phyloP scores from a whole-genome alignment of 2,329 filamentous ascomycete species.

The Pseudogymnoascus pannorum region DNA sequence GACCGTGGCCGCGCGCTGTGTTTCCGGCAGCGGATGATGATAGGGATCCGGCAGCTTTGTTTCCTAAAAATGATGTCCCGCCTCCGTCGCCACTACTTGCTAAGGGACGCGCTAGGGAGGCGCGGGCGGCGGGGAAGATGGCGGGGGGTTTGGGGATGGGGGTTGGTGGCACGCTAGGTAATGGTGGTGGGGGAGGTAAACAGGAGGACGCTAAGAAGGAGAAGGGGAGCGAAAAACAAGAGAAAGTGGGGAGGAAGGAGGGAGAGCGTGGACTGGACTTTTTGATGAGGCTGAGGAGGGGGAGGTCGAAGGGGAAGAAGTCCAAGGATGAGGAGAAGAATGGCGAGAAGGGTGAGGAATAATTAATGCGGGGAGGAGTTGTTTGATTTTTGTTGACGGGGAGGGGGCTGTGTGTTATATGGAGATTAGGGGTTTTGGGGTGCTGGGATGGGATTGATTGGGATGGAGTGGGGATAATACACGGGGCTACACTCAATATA shows the following conservation, averaged over 20 bases:
- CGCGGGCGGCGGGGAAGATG: neutral
- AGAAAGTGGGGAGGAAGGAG: neutral
- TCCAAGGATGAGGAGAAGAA: neutral
- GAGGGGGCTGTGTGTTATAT: neutral
- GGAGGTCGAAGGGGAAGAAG: neutral
- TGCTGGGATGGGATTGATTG: too few species aligned
- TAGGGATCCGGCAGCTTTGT: too few species aligned
- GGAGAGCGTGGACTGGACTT: neutral
- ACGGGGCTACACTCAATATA: neutral
- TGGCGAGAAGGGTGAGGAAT: neutral
- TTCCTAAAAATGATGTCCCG: too few species aligned
- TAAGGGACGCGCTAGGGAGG: too few species aligned
- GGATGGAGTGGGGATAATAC: neutral
- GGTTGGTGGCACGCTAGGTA: neutral
- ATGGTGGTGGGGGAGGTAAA: neutral
- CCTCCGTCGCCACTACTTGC: too few species aligned
- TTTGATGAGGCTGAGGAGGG: neutral
- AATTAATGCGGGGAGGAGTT: neutral
- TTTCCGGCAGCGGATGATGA: too few species aligned
- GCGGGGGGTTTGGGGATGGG: neutral
- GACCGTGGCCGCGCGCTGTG: too few species aligned
- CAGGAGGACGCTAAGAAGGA: neutral
- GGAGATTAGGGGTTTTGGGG: neutral
- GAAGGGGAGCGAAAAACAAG: neutral
- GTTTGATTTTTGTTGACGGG: neutral